Base-by-base conservation (phyloP, 257 asterid species). In the Primulina eburnea region DNA sequence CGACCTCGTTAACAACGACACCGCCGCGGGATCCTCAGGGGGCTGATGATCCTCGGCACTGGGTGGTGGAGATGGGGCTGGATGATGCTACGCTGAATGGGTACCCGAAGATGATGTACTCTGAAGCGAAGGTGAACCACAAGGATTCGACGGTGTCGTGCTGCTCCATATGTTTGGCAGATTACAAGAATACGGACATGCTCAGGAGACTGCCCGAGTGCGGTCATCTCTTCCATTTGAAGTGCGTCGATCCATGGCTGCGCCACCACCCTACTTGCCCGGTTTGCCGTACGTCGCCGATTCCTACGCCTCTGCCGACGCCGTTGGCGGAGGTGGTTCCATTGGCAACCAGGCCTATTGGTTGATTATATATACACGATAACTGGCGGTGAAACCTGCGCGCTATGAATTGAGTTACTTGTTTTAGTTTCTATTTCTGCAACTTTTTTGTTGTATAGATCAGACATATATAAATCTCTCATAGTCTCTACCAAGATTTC, bases 261-360 rank as follows among this genome's bases (percentile, higher is more conserved):
- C 80, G 96, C 73, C 78, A 73, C 72, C 92, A 92, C 79, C 97
- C 98, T 0, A 90, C 98, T 5, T 92, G 98, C 55, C 98, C 98
- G 0, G 82, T 92, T 2, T 92, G 98, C 79, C 84, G 98, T 56
- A 92, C 95, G 0, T 90, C 98, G 35, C 97, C 98, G 7, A 7
- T 88, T 79, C 95, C 96, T 35, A 71, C 96, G 60, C 98, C 98
- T 55, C 32, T 83, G 21, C 58, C 95, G 0, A 92, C 98, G 57
- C 98, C 98, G 50, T 18, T 90, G 78, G 92, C 87, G 12, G 97
- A 92, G 90, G 96, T 84, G 74, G 90, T 79, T 40, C 97, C 98
- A 2, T 67, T 86, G 5, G 87, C 96, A 5, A 74, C 76, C 24
- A 82, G 97, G 72, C 89, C 92, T 20, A 29, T 62, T 21, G 85